Base-by-base conservation (phyloP, 1,284 basidiomycete genomes). In the Mycena citricolor region DNA sequence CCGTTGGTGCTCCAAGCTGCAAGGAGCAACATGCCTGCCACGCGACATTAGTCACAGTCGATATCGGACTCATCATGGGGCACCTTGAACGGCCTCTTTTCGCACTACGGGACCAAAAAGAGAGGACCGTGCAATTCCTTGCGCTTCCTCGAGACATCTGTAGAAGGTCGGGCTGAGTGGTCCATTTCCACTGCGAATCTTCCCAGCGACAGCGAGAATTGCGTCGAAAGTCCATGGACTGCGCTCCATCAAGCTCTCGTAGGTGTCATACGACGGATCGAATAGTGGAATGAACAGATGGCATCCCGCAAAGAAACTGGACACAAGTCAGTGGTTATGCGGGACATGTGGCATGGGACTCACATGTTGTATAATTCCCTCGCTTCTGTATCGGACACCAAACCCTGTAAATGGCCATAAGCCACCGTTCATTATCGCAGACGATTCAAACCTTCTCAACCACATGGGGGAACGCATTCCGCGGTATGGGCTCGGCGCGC, bases 211-310 rank as follows among this genome's bases (percentile, higher is more conserved):
- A 19, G 93, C 91, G 26, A 95, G 77, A 57, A 97, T 86, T 41
- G 88, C 84, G 62, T 92, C 88, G 64, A 92, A 91, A 41, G 92
- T 94, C 81, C 93, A 97, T 3, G 93, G 93, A 4, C 88, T 89
- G 51, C 92, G 84, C 61, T 92, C 90, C 70, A 86, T 85, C 52
- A 92, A 76, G 53, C 83, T 83, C 62, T 94, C 92, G 68, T 90
- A 94, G 2, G 88, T 90, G 72, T 97, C 92, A 64, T 91, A 94
- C 45, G 74, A 73, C 22, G 89, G 86, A 67, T 94, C 91, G 71
- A 93, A 94, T 39, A 94, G 75, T 30, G 92, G 92, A 49, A 95
- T 92, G 71, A 95, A 95, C 61, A 94, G 80, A 69, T 95, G 89
- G 66, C 92, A 95, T 42, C 93, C 93, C 44, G 87, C 85, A 71